Evolutionary conservation across 352 stramenopile genomes (phyloP).

Genomic region (Phytopythium oedochilum): DNA sequence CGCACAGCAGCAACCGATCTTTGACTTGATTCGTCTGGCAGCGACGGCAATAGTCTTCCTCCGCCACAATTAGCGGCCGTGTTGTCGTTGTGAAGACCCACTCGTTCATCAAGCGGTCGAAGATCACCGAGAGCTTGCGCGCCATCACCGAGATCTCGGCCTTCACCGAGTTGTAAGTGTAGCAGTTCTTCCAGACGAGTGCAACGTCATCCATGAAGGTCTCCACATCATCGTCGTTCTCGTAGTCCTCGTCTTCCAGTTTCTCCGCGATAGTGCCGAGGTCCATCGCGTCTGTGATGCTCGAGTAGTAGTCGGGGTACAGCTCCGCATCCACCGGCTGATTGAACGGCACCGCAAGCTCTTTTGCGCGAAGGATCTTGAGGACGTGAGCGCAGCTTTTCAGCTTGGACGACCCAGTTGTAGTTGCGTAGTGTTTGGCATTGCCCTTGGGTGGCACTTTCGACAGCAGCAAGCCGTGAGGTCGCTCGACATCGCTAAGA

Average conservation of each 20-base stretch:
- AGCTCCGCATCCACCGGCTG: constrained; percentile 78
- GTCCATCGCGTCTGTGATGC: constrained; percentile 79
- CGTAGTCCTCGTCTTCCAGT: constrained; percentile 82
- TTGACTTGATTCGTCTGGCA: constrained; percentile 73
- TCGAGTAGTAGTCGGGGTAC: constrained; percentile 82
- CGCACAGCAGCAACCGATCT: constrained; percentile 59
- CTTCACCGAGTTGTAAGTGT: constrained; percentile 79
- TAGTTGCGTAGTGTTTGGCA: constrained; percentile 61
- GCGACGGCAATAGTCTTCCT: constrained; percentile 77
- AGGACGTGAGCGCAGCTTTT: constrained; percentile 70
- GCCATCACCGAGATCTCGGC: constrained; percentile 76
- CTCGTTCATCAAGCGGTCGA: constrained; percentile 78
- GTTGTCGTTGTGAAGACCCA: constrained; percentile 63
- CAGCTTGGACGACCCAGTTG: constrained; percentile 44
- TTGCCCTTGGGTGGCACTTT: constrained; percentile 30
- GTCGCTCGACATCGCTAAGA: constrained; percentile 15
- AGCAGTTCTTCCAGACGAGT: constrained; percentile 85
- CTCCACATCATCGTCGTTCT: constrained; percentile 74
- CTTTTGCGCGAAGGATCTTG: constrained; percentile 74
- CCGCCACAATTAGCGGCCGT: constrained; percentile 45
- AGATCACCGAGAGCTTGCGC: constrained; percentile 69
- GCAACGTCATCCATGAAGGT: constrained; percentile 78
- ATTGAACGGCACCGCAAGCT: constrained; percentile 75
- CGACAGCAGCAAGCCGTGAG: constrained; percentile 60
- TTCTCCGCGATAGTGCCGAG: constrained; percentile 80